These are phyloP conservation scores for Penicillium daleae DNA, from an alignment of 495 filamentous ascomycete species.

Conservation along the genomic window DNA sequence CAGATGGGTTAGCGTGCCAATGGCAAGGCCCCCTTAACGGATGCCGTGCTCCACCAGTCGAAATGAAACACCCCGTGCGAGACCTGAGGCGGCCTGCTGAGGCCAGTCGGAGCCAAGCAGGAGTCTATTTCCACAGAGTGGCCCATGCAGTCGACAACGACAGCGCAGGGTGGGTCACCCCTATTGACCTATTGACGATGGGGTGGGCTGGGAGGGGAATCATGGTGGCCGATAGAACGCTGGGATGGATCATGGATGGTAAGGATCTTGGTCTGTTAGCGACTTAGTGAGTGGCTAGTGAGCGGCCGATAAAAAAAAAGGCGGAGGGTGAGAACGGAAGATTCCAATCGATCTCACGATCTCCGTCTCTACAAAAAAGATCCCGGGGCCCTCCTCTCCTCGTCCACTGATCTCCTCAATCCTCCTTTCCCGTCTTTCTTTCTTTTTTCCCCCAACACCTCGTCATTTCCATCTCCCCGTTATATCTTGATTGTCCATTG, in stretches of 20 bases:
- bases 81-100: not conserved
- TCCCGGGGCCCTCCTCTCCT: constrained; percentile 1
- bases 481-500: not conserved
- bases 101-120: constrained; percentile 15
- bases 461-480: not conserved
- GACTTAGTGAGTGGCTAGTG: constrained; percentile 7
- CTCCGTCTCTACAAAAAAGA: constrained; percentile 20
- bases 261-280: not conserved
- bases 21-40: constrained; percentile 11
- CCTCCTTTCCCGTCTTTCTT: not conserved
- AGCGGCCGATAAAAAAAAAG: not conserved
- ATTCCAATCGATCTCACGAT: constrained; percentile 4
- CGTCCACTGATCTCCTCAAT: not conserved
- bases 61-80: constrained; percentile 31
- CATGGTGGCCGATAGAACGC: not conserved
- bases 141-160: constrained; percentile 4
- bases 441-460: not conserved
- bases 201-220: not conserved
- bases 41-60: constrained; percentile 20
- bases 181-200: constrained; percentile 21
- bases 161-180: constrained; percentile 19
- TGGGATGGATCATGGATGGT: not conserved
- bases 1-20: constrained; percentile 9
- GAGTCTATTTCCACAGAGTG: constrained; percentile 8
- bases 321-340: not conserved